These are phyloP conservation scores for Penicillium taxi DNA, from an alignment of 495 filamentous ascomycete genomes.

Conservation along the genomic window DNA sequence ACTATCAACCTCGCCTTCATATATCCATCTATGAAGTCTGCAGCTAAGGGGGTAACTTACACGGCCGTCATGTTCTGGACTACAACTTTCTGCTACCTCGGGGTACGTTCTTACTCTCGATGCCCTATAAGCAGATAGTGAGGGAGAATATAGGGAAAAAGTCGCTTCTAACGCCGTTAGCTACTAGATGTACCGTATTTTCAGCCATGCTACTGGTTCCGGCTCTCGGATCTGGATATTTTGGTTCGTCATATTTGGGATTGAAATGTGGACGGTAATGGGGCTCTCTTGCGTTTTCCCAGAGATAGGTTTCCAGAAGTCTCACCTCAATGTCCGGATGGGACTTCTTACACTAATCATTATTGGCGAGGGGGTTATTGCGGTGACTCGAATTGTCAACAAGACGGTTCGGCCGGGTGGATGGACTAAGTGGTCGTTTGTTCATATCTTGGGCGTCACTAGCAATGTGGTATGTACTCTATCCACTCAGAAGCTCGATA, in stretches of 20 bases:
- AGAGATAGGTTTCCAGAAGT: conserved; percentile 55
- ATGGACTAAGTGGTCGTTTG: conserved; percentile 43
- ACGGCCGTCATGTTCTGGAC: conserved; percentile 38
- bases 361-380: conserved; percentile 57
- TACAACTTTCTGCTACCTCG: conserved; percentile 41
- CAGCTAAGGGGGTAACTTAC: conserved; percentile 25
- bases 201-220: conserved; percentile 18
- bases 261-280: conserved; percentile 49
- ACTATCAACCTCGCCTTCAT: conserved; percentile 40
- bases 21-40: conserved; percentile 26
- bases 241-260: conserved; percentile 51
- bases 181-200: conserved; percentile 33
- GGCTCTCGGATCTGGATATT: conserved; percentile 40
- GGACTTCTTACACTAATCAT: conserved; percentile 62
- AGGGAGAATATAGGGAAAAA: background rate
- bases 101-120: conserved; percentile 27
- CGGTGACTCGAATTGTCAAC: conserved; percentile 47
- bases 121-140: background rate
- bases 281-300: conserved; percentile 46
- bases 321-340: conserved; percentile 58
- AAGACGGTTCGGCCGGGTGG: conserved; percentile 47
- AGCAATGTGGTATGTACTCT: conserved; percentile 38
- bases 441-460: conserved; percentile 41
- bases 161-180: conserved; percentile 2
- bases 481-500: background rate